Conservation (phyloP, 208 protist genomes). For the Trypanosoma caninum region DNA sequence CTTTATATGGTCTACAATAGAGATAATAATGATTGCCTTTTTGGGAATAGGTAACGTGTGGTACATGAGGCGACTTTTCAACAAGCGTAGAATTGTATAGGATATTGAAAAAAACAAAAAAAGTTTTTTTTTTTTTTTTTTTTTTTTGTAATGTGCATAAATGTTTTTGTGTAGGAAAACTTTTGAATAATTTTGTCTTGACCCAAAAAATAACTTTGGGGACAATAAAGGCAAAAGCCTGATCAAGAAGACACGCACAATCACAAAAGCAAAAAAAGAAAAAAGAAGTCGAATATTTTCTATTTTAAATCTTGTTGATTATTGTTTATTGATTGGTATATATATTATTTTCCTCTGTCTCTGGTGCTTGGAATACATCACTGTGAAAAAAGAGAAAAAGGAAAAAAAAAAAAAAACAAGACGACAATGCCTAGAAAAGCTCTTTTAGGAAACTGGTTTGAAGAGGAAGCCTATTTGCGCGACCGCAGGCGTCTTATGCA, state of each 20-base stretch:
- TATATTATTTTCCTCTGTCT: background rate
- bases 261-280: too few relatives aligned
- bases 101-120: background rate
- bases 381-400: slow-evolving; percentile 10
- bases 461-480: slow-evolving; percentile 76
- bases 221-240: too few relatives aligned
- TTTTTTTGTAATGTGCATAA: too few relatives aligned
- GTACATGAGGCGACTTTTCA: slow-evolving; percentile 75
- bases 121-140: too few relatives aligned
- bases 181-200: too few relatives aligned
- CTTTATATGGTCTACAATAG: slow-evolving; percentile 68
- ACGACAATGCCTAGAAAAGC: slow-evolving; percentile 61
- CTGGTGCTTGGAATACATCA: too few relatives aligned
- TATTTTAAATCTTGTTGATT: too few relatives aligned
- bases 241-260: too few relatives aligned
- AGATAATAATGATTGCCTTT: slow-evolving; percentile 57
- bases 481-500: slow-evolving; percentile 77
- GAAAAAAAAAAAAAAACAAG: slow-evolving; percentile 6
- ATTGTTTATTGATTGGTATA: background rate
- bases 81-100: slow-evolving; percentile 73
- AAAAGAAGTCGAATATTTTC: too few relatives aligned
- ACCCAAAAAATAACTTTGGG: too few relatives aligned
- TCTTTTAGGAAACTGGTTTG: slow-evolving; percentile 83
- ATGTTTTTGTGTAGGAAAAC: too few relatives aligned
- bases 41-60: slow-evolving; percentile 77